Conservation (phyloP, 495 filamentous ascomycete genomes). For the Talaromyces ruber region DNA sequence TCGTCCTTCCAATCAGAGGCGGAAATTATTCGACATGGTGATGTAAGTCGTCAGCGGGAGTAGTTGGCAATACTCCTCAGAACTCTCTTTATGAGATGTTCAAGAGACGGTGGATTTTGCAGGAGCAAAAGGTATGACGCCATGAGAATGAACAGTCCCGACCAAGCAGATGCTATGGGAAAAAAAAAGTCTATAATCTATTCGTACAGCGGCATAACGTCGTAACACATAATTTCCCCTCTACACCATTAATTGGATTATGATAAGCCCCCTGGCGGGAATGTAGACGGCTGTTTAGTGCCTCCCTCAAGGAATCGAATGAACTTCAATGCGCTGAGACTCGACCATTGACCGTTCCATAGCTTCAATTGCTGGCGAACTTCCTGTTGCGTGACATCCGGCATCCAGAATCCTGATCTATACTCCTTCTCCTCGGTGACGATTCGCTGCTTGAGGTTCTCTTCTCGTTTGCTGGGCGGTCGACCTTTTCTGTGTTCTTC, state of each 20-base stretch:
- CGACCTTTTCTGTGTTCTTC: slow-evolving; percentile 72
- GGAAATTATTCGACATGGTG: neutral
- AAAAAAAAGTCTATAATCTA: slow-evolving; percentile 11
- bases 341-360: slow-evolving; percentile 59
- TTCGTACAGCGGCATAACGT: slow-evolving; percentile 10
- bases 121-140: neutral
- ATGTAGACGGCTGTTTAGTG: slow-evolving; percentile 45
- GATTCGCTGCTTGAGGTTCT: slow-evolving; percentile 63
- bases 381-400: slow-evolving; percentile 47
- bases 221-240: slow-evolving; percentile 11
- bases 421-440: slow-evolving; percentile 70
- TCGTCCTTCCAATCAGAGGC: neutral
- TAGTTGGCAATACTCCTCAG: too few relatives aligned
- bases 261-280: slow-evolving; percentile 59
- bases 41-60: neutral
- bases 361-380: slow-evolving; percentile 42
- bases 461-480: slow-evolving; percentile 68
- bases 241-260: slow-evolving; percentile 17
- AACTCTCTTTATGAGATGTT: neutral
- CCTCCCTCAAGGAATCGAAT: slow-evolving; percentile 54
- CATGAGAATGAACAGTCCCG: neutral
- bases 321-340: slow-evolving; percentile 51
- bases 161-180: neutral
- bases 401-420: slow-evolving; percentile 71
- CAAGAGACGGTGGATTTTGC: neutral